Percentiles rank a stretch among this genome's conserved stretches.
Conservation (phyloP, 1,284 basidiomycete species). For the Moesziomyces globuligerus region DNA sequence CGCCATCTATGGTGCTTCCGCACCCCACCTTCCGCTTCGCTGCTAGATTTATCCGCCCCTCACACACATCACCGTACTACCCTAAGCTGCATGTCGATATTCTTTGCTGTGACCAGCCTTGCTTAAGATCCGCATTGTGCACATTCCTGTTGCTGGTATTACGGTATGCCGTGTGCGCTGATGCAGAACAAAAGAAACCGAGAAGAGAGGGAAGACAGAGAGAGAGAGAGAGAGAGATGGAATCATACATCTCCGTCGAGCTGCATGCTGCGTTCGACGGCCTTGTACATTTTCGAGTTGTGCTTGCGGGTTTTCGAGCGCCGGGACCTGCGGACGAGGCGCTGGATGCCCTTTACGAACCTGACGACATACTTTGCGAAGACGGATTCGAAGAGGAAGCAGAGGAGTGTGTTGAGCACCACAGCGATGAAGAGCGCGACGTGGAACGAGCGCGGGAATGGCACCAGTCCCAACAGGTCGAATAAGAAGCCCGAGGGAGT, state of each 20-base stretch:
- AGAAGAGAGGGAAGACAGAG: too few relatives aligned
- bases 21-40: too few relatives aligned
- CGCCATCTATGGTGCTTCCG: too few relatives aligned
- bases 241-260: conserved; percentile 40
- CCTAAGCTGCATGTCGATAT: too few relatives aligned
- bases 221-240: too few relatives aligned
- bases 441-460: conserved; percentile 78
- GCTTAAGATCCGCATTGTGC: neutral
- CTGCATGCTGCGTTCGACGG: conserved; percentile 50
- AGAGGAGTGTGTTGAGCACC: conserved; percentile 77
- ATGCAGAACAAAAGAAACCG: too few relatives aligned
- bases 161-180: neutral
- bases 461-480: conserved; percentile 80
- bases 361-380: conserved; percentile 42
- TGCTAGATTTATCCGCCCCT: too few relatives aligned
- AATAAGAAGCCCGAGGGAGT: conserved; percentile 75
- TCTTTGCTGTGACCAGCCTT: too few relatives aligned
- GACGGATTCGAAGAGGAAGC: conserved; percentile 78
- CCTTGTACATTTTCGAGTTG: conserved; percentile 53
- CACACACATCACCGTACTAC: too few relatives aligned
- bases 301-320: conserved; percentile 18
- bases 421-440: conserved; percentile 78
- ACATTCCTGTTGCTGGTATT: neutral
- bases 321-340: conserved; percentile 14
- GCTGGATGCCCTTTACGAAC: conserved; percentile 48